These are phyloP conservation scores for Aspergillus phoenicis DNA, from an alignment of 2,329 filamentous ascomycete genomes.

Conservation along the genomic window DNA sequence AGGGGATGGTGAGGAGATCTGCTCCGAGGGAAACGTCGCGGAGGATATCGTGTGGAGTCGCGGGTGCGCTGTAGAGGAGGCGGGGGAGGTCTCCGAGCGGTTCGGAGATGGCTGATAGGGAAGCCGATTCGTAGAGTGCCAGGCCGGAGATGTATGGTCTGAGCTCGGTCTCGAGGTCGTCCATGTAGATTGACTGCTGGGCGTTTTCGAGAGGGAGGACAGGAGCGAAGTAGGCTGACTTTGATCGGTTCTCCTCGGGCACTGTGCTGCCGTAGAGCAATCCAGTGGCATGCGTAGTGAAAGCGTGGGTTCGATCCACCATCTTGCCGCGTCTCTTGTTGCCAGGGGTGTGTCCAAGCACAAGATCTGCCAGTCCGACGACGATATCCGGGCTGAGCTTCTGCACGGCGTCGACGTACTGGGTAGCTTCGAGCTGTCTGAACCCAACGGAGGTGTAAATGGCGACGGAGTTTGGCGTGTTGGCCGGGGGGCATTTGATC, in stretches of 20 bases:
- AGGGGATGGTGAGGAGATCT: constrained; percentile 77
- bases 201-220: constrained; percentile 74
- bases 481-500: constrained; percentile 67
- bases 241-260: constrained; percentile 28
- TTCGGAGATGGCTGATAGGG: constrained; percentile 68
- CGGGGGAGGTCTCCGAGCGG: constrained; percentile 67
- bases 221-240: constrained; percentile 62
- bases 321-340: constrained; percentile 79
- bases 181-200: constrained; percentile 78
- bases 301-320: constrained; percentile 81
- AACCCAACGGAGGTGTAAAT: constrained; percentile 89
- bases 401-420: constrained; percentile 68
- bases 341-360: constrained; percentile 62
- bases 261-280: constrained; percentile 42
- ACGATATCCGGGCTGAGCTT: constrained; percentile 78
- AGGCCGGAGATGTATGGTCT: constrained; percentile 64
- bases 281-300: constrained; percentile 70
- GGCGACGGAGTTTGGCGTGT: constrained; percentile 70
- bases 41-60: constrained; percentile 75
- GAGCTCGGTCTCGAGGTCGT: constrained; percentile 68
- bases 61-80: constrained; percentile 70
- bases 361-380: constrained; percentile 73
- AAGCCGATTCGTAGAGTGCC: constrained; percentile 74
- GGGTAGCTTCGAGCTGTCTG: constrained; percentile 65
- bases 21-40: constrained; percentile 74